Conservation (phyloP, 1,139 yeast genomes). For the Geotrichum citri-aurantii region DNA sequence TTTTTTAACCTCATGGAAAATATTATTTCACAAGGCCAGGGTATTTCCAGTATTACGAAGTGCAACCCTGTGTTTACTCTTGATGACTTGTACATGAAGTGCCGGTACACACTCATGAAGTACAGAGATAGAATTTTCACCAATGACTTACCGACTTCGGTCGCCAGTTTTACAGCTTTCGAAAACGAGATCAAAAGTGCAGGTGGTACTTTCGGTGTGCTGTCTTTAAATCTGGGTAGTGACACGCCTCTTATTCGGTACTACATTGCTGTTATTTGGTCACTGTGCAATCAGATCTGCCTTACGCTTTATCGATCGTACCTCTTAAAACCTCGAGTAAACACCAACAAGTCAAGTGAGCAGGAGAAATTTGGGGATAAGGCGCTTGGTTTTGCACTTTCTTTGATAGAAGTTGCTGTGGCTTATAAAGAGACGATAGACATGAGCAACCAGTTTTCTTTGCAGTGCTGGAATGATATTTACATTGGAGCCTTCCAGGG, state of each 20-base stretch:
- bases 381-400: slow-evolving; percentile 1
- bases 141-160: background rate
- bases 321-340: background rate
- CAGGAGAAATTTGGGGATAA: background rate
- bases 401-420: slow-evolving; percentile 7
- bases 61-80: background rate
- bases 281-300: slow-evolving; percentile 4
- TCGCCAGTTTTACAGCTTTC: background rate
- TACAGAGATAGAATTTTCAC: slow-evolving; percentile 1
- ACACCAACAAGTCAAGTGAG: background rate
- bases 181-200: slow-evolving; percentile 7
- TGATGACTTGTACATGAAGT: slow-evolving; percentile 11
- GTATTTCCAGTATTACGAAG: background rate
- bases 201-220: slow-evolving; percentile 6
- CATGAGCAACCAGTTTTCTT: background rate
- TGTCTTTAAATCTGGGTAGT: background rate
- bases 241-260: background rate
- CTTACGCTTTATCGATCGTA: slow-evolving; percentile 8
- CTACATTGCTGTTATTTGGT: background rate
- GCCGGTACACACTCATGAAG: slow-evolving; percentile 5
- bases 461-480: slow-evolving; percentile 5
- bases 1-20: slow-evolving; percentile 8
- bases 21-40: background rate
- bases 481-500: slow-evolving; percentile 9
- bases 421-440: background rate